phyloP scores from a whole-genome alignment of 805 yeast species.

The Suhomyces sp. region DNA sequence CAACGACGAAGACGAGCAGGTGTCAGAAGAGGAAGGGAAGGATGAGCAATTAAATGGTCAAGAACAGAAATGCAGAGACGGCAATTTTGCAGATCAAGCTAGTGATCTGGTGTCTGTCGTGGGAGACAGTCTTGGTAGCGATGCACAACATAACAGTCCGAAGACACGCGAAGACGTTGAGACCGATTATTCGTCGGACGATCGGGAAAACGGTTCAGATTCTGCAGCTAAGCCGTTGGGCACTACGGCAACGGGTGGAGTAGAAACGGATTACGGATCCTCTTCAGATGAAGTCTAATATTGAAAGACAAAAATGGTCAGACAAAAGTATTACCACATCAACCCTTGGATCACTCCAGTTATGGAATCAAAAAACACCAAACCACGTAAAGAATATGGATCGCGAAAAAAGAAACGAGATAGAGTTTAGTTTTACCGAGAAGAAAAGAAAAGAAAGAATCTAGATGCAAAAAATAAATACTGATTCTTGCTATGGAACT shows the following conservation, averaged over 20 bases:
- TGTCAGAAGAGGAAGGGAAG: conserved; percentile 13
- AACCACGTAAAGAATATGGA: not conserved
- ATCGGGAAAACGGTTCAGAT: not conserved
- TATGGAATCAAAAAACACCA: not conserved
- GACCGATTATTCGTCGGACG: conserved; percentile 6
- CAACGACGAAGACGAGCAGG: conserved; percentile 11
- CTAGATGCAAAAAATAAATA: not conserved
- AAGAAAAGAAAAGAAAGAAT: not conserved
- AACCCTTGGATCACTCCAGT: not conserved
- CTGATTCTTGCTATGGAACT: not conserved
- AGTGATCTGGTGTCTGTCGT: conserved; percentile 1
- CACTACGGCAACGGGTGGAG: not conserved
- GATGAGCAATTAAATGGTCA: not conserved
- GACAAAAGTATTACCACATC: not conserved
- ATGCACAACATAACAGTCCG: not conserved
- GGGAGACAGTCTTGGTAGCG: conserved; percentile 1
- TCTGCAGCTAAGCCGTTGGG: not conserved
- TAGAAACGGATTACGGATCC: not conserved
- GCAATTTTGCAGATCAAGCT: not conserved
- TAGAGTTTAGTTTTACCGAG: not conserved
- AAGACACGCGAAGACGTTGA: conserved; percentile 1
- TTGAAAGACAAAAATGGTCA: not conserved
- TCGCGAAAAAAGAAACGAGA: not conserved
- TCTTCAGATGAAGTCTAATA: not conserved
- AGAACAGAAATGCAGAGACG: not conserved